A percentile compares a stretch with the other conserved stretches of the same genome.
Conservation (phyloP, 2,329 filamentous ascomycete genomes). For the Ascochyta clinopodiicola region DNA sequence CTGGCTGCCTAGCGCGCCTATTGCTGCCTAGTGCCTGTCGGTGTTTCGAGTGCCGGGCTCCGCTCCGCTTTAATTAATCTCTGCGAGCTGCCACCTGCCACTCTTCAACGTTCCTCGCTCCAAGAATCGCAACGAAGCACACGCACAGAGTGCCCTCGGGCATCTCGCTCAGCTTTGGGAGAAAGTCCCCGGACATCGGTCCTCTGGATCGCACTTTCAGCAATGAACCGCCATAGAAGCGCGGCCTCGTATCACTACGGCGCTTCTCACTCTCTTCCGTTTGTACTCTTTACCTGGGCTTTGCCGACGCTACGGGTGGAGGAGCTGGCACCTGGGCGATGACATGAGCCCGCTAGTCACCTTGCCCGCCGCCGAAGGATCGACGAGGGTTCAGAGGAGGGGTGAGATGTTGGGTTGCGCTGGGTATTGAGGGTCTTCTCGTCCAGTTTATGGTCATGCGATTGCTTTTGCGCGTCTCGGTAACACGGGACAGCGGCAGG, state of each 20-base stretch:
- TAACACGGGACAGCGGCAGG: constrained; percentile 41
- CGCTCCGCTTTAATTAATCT: constrained; percentile 30
- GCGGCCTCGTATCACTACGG: constrained; percentile 69
- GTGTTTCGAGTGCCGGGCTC: constrained; percentile 26
- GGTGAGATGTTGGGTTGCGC: constrained; percentile 33
- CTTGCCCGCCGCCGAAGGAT: constrained; percentile 32
- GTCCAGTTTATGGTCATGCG: constrained; percentile 98
- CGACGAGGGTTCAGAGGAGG: constrained; percentile 40
- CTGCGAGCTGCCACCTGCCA: background rate
- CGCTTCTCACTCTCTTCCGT: constrained; percentile 57
- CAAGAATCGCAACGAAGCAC: constrained; percentile 99
- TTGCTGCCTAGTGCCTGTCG: constrained; percentile 9
- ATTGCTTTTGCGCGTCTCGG: constrained; percentile 68
- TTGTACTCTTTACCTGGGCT: constrained; percentile 55
- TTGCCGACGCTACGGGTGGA: constrained; percentile 37
- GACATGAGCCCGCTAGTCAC: constrained; percentile 81
- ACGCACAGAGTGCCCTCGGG: constrained; percentile 71
- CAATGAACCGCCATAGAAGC: constrained; percentile 99
- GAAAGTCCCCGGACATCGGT: constrained; percentile 99
- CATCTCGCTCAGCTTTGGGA: constrained; percentile 80
- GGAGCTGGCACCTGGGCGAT: constrained; percentile 71
- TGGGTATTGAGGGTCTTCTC: constrained; percentile 67
- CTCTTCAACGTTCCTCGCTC: constrained; percentile 81
- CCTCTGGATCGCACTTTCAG: constrained; percentile 68
- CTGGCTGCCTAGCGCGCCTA: constrained; percentile 29